Evolutionary conservation across 768 basidiomycete genomes (phyloP).

Genomic region (Suillus variegatus): DNA sequence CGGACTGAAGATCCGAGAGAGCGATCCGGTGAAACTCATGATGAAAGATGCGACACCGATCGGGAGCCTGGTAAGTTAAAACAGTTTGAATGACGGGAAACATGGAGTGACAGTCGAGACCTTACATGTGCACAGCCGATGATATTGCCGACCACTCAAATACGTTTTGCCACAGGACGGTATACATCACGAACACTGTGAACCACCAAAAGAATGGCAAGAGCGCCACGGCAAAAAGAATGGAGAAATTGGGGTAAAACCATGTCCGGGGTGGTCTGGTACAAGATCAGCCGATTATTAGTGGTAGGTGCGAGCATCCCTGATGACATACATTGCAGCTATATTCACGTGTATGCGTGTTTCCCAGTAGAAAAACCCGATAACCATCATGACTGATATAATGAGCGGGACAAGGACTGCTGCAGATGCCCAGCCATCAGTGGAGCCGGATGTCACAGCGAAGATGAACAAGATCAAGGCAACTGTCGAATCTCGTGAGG

Average conservation of each 20-base stretch:
- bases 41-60: constrained; percentile 41
- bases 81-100: constrained; percentile 7
- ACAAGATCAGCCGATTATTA: not conserved
- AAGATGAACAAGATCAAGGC: constrained; percentile 39
- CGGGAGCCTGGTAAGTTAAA: constrained; percentile 35
- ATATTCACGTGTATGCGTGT: constrained; percentile 36
- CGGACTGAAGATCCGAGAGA: constrained; percentile 37
- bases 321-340: constrained; percentile 42
- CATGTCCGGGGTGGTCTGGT: constrained; percentile 43
- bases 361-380: constrained; percentile 55
- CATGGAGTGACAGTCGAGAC: not conserved
- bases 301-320: not conserved
- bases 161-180: constrained; percentile 41
- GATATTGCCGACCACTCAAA: constrained; percentile 44
- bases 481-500: constrained; percentile 12
- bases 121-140: constrained; percentile 41
- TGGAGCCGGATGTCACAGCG: constrained; percentile 47
- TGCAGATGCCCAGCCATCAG: constrained; percentile 48
- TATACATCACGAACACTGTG: constrained; percentile 34
- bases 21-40: constrained; percentile 39
- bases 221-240: constrained; percentile 40
- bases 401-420: constrained; percentile 48
- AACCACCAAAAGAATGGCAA: constrained; percentile 46
- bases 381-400: constrained; percentile 41
- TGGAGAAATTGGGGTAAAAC: constrained; percentile 42